Evolutionary conservation across 169 alveolate species (phyloP), one percentile per base, ranked within the genome.

Genomic region (Plasmodium falciparum): DNA sequence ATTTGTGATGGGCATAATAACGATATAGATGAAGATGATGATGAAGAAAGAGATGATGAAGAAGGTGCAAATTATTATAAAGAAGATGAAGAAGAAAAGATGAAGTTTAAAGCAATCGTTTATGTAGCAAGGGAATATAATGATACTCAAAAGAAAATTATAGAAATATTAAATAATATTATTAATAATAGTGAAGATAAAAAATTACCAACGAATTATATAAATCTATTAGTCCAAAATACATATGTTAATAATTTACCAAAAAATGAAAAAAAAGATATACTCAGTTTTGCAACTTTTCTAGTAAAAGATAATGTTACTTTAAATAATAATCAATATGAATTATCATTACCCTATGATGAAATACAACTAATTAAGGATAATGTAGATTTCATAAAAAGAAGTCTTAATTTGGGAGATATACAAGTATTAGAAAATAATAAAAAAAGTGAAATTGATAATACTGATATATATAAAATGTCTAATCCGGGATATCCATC

Each of bases 231-330:
- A 12, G 94, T 89, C 4, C 67, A 91, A 56, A 83, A 92, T 17
- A 93, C 88, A 3, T 66, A 89, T 56, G 92, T 93, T 33, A 93
- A 78, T 62, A 90, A 59, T 33, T 63, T 93, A 33, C 88, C 92
- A 11, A 88, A 86, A 62, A 90, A 93, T 61, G 95, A 94, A 45
- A 95, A 95, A 90, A 95, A 95, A 63, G 93, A 92, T 45, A 95
- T 97, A 24, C 62, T 97, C 86, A 96, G 96, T n/a, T 96, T 96
- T 63, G 98, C 98, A 2, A 93, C 98, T 12, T 95, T 92, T 88
- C 93, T 95, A 24, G 95, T 94, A 62, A 91, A 93, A 90, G 94
- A 92, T 24, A 97, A 96, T 74, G 97, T 93, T 7, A 90, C 94
- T 61, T 86, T 88, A 56, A 80, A 88, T 62, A 95, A 96, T 33